These are phyloP conservation scores for Phialophora macrospora DNA, from an alignment of 2,329 filamentous ascomycete genomes.

Conservation along the genomic window DNA sequence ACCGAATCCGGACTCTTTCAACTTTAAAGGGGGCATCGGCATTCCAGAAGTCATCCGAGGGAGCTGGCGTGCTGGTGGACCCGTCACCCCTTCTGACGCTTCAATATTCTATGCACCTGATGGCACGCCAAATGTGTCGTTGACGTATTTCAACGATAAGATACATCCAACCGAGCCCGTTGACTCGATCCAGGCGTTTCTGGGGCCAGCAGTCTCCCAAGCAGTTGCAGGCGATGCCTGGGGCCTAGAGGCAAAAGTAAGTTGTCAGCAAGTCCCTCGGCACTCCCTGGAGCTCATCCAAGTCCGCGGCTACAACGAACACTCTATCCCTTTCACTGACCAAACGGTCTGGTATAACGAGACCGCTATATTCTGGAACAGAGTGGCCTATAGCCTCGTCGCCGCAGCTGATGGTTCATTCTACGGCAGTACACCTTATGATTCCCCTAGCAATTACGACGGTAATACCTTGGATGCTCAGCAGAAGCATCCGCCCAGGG, in stretches of 20 bases:
- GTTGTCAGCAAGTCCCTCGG: not conserved
- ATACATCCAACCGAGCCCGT: not conserved
- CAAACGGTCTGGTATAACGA: not conserved
- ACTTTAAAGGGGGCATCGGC: not conserved
- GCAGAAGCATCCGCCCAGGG: not conserved
- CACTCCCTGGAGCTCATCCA: not conserved
- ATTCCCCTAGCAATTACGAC: not conserved
- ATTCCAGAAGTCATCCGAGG: not conserved
- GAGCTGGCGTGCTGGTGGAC: not conserved
- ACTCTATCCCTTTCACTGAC: not conserved
- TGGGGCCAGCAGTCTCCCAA: not conserved
- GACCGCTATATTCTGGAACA: not conserved
- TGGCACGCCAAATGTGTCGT: not conserved
- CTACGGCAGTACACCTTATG: not conserved
- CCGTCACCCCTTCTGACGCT: not conserved
- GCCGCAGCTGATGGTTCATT: not conserved
- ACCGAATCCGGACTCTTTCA: not conserved
- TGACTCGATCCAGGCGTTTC: not conserved
- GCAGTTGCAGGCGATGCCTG: not conserved
- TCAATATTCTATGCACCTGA: slow-evolving; percentile 3
- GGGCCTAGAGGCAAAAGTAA: not conserved
- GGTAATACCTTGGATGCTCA: not conserved
- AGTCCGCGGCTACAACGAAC: not conserved
- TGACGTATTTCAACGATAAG: not conserved
- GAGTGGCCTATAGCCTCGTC: not conserved